Evolutionary conservation across 23 red algal species (phyloP), one percentile per base, ranked within the genome.

Genomic region (Gracilariopsis chorda): DNA sequence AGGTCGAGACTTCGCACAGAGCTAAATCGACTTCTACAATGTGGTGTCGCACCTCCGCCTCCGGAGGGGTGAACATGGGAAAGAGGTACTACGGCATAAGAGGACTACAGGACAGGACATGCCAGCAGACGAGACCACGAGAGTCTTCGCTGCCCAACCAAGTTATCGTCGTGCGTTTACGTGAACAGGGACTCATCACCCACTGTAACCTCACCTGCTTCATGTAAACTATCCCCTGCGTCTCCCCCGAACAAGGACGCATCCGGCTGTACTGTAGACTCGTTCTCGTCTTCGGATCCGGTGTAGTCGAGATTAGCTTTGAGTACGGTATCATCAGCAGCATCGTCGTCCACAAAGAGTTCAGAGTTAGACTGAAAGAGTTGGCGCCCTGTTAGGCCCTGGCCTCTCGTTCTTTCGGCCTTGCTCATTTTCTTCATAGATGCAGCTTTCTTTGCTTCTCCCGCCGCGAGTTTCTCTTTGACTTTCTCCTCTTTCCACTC

Each of bases 321-420:
- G 32, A 91, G 92, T 48, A 87, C 79, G 59, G 74, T 73, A 35
- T 93, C 83, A 70, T 93, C 93, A 12, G 97, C 97, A 23, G 96
- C 74, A 47, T 83, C 93, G 74, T 99, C 97, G 47, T 99, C 97
- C 34, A 96, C 97, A 82, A 99, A 99, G 33, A 94, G 48, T n/a
- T 94, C 93, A 48, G 86, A 68, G 28, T 93, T 72, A 48, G 86
- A 82, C 34, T 94, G 62, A 65, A 99, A 99, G 2, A 99, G 83
- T 44, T 95, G 90, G 24, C 90, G 78, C 11, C 97, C 97, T 25
- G 93, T 93, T 17, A 99, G 79, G 14, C 91, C 91, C 46, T 88
- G 85, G 4, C 95, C 90, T 45, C 89, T 55, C 19, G 45, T 45
- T 45, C 87, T 58, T 49, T 94, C 91, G 9, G 82, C 81, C 47